Evolutionary conservation across 1,284 basidiomycete species (phyloP).

Genomic region (Apiotrichum veenhuisii): DNA sequence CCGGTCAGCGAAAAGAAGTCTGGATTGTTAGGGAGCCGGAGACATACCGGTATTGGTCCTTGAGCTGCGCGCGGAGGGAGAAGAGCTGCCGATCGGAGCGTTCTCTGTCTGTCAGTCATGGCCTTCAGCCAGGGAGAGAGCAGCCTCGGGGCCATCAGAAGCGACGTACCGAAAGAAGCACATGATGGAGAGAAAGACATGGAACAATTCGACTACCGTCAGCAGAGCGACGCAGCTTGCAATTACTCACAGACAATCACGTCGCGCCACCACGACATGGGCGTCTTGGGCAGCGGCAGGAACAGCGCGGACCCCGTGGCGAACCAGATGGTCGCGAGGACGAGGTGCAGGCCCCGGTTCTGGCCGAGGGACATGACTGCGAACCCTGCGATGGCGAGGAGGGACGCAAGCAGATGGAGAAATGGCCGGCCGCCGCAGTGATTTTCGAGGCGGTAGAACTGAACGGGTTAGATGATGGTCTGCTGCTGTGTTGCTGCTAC

Average conservation of each 20-base stretch:
- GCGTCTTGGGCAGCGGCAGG: slow-evolving; percentile 31
- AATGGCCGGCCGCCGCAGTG: slow-evolving; percentile 7
- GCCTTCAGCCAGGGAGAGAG: neutral
- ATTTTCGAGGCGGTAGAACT: neutral
- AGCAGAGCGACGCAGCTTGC: neutral
- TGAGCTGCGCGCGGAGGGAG: slow-evolving; percentile 65
- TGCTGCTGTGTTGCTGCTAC: neutral
- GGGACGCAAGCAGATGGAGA: slow-evolving; percentile 6
- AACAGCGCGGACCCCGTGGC: slow-evolving; percentile 37
- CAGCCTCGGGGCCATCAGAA: neutral
- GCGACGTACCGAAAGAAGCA: slow-evolving; percentile 32
- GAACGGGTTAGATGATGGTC: neutral
- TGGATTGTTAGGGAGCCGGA: no score
- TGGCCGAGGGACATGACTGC: slow-evolving; percentile 71
- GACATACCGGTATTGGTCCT: slow-evolving; percentile 56
- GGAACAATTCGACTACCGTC: slow-evolving; percentile 37
- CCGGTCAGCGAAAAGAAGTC: neutral
- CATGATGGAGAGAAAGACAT: slow-evolving; percentile 43
- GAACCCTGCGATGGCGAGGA: slow-evolving; percentile 64
- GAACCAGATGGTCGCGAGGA: slow-evolving; percentile 58
- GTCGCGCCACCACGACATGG: slow-evolving; percentile 50
- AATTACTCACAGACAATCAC: slow-evolving; percentile 39
- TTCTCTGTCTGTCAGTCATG: slow-evolving; percentile 22
- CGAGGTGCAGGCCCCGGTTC: slow-evolving; percentile 63
- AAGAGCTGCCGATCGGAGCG: slow-evolving; percentile 61